Percentiles rank a stretch among this genome's conserved stretches.
Evolutionary conservation across 257 asterid genomes (phyloP).

Genomic region (Nicotiana undulata): DNA sequence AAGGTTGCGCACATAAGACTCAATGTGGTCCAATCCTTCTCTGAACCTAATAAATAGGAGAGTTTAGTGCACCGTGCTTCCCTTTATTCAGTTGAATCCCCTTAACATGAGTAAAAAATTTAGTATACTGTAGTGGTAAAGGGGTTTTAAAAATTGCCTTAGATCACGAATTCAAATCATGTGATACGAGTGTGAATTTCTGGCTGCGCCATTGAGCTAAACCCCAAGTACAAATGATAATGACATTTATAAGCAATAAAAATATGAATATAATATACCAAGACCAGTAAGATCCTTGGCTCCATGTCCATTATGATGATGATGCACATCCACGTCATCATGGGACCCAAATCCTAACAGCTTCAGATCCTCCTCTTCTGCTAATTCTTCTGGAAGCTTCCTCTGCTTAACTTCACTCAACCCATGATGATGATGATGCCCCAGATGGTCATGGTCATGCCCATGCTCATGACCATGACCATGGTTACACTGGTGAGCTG

Average conservation of each 20-base stretch:
- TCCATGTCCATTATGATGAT: constrained; percentile 22
- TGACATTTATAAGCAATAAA: not conserved
- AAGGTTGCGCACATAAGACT: too few species aligned
- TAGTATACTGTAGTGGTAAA: too few species aligned
- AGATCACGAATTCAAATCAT: too few species aligned
- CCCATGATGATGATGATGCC: constrained; percentile 24
- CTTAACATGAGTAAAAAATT: too few species aligned
- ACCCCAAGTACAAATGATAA: not conserved
- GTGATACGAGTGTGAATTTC: too few species aligned
- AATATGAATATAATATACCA: constrained; percentile 24
- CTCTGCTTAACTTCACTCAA: constrained; percentile 18
- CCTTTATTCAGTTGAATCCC: too few species aligned
- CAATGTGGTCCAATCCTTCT: too few species aligned
- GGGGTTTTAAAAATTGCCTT: too few species aligned
- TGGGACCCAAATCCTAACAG: constrained; percentile 40
- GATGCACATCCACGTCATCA: constrained; percentile 8
- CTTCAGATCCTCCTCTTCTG: constrained; percentile 89
- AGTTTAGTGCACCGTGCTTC: too few species aligned
- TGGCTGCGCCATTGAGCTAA: too few species aligned
- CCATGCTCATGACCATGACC: constrained; percentile 16
- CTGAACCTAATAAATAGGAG: too few species aligned
- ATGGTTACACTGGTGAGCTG: constrained; percentile 51
- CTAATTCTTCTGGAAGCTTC: constrained; percentile 78
- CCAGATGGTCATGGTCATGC: constrained; percentile 9
- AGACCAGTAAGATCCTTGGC: constrained; percentile 53